phyloP scores from a whole-genome alignment of 164 flowering plant genomes.

The Macadamia integrifolia region DNA sequence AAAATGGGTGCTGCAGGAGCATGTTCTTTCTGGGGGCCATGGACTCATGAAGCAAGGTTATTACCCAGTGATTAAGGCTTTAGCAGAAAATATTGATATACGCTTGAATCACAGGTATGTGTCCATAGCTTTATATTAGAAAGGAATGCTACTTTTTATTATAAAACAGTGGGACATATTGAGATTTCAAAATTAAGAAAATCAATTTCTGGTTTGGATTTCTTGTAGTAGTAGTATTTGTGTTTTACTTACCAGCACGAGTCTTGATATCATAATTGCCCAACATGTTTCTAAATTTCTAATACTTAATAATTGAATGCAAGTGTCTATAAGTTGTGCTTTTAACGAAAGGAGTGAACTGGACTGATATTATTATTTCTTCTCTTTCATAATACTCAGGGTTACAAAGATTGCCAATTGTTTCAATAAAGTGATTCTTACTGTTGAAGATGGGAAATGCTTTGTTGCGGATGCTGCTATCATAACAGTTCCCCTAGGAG shows the following conservation, averaged over 20 bases:
- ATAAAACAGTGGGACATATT: neutral
- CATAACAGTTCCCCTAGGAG: constrained; percentile 80
- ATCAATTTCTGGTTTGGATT: no score
- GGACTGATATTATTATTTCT: neutral
- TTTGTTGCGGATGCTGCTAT: constrained; percentile 81
- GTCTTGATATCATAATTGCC: no score
- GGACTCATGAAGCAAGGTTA: constrained; percentile 97
- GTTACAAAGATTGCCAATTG: constrained; percentile 52
- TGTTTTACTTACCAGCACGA: no score
- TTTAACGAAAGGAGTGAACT: no score
- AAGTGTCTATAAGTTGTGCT: no score
- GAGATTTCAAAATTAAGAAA: no score
- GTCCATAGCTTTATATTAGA: constrained; percentile 1
- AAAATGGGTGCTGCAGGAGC: constrained; percentile 45
- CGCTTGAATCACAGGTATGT: constrained; percentile 75
- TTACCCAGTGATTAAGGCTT: constrained; percentile 65
- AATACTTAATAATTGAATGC: no score
- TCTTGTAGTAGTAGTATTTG: no score
- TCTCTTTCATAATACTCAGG: constrained; percentile 30
- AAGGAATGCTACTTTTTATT: no score
- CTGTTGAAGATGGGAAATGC: constrained; percentile 53
- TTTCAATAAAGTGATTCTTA: constrained; percentile 48
- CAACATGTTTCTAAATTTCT: no score
- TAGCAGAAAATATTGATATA: constrained; percentile 67
- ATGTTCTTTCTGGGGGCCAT: constrained; percentile 90